Evolutionary conservation across 768 basidiomycete genomes (phyloP), one percentile per base, ranked within the genome.

Genomic region (Royoungia palumana): DNA sequence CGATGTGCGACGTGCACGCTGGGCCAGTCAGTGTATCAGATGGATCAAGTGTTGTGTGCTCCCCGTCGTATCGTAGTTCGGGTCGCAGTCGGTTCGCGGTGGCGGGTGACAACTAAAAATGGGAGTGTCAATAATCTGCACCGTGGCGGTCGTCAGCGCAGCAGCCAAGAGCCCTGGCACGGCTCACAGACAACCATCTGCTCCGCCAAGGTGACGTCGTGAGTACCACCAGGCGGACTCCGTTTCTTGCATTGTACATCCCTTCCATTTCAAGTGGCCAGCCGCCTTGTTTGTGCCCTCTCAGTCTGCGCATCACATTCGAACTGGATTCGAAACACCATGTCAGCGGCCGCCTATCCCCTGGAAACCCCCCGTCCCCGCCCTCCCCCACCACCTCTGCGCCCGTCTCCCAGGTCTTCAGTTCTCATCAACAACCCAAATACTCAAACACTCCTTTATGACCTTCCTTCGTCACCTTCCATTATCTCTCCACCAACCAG

Each of bases 371-470:
- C 84, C 30, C 80, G 82, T 34, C 72, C 82, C 19, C 78, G 82
- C 39, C 73, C 72, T 12, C 74, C 73, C 0, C 83, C 82, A 13
- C 73, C 82, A 6, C 82, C 85, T 10, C 67, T 87, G 49, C 78
- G 78, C 70, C 54, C 72, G 72, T 54, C 74, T 70, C 77, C 58
- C 62, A 61, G 70, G 59, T 67, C 77, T 16, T 72, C 80, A 10
- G 64, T 75, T 43, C 61, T 75, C 25, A 71, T 64, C 56, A 64
- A 64, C 54, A 70, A 70, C 36, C 70, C 70, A 53, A 76, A 78
- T 57, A 72, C 75, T 44, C 77, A 82, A 63, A 79, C 85, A 44
- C 80, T 88, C 63, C 82, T 88, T 70, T 87, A 88, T 67, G 83
- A 87, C 70, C 76, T 87, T 53, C 85, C 87, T 56, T 76, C 84